Conservation (phyloP, 768 basidiomycete genomes). For the Leccinum broughii region DNA sequence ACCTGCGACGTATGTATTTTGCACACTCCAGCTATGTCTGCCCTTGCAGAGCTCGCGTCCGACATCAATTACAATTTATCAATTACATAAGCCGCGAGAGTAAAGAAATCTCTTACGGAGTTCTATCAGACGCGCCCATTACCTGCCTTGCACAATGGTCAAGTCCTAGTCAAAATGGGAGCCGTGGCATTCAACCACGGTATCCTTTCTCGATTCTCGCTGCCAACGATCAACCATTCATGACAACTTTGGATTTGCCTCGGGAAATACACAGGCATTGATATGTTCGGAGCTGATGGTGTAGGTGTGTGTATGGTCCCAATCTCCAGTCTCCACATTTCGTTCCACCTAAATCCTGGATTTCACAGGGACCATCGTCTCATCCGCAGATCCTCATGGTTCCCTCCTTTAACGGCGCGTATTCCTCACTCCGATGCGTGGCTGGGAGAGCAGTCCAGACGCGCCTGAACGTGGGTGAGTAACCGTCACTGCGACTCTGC, state of each 20-base stretch:
- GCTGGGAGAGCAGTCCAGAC: slow-evolving; percentile 67
- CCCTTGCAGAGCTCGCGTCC: too few species aligned
- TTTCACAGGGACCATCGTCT: slow-evolving; percentile 59
- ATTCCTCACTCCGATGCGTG: slow-evolving; percentile 72
- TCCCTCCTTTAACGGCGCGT: slow-evolving; percentile 63
- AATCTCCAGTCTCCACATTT: not conserved
- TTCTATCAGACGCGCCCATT: slow-evolving; percentile 53
- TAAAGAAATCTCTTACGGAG: slow-evolving; percentile 43
- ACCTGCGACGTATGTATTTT: too few species aligned
- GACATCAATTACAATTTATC: too few species aligned
- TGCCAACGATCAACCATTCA: not conserved
- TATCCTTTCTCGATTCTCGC: not conserved
- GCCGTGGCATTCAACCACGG: slow-evolving; percentile 75
- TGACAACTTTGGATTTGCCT: slow-evolving; percentile 71
- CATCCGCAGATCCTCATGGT: slow-evolving; percentile 53
- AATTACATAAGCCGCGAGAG: not conserved
- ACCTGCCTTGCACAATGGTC: slow-evolving; percentile 49
- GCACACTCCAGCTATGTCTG: too few species aligned
- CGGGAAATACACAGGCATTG: slow-evolving; percentile 68
- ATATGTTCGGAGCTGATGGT: slow-evolving; percentile 72
- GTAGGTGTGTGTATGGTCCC: slow-evolving; percentile 49
- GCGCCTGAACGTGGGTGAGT: slow-evolving; percentile 65
- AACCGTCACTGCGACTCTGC: not conserved
- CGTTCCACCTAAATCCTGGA: not conserved
- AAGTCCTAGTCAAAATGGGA: slow-evolving; percentile 66